Percentiles rank a stretch among this genome's conserved stretches.
Evolutionary conservation across 495 filamentous ascomycete genomes (phyloP).

Genomic region (Amniculicola lignicola): DNA sequence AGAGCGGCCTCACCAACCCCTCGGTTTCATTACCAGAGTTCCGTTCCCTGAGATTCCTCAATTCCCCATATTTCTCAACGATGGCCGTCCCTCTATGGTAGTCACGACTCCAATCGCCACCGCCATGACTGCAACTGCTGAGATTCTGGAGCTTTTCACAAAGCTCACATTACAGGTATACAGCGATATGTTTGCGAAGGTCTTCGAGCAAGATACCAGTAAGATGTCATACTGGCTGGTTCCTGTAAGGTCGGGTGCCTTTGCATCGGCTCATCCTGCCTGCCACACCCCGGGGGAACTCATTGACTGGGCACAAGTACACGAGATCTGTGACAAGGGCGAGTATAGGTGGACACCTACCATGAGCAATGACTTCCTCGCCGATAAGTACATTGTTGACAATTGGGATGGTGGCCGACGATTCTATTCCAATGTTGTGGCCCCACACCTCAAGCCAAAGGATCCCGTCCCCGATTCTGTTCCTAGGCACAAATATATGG

Average conservation of each 20-base stretch:
- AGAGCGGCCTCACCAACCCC: slow-evolving; percentile 56
- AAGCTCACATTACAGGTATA: slow-evolving; percentile 73
- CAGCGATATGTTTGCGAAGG: slow-evolving; percentile 85
- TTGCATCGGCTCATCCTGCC: background rate
- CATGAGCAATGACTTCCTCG: slow-evolving; percentile 55
- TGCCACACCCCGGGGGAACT: slow-evolving; percentile 37
- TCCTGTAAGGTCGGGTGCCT: slow-evolving; percentile 43
- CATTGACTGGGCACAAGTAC: slow-evolving; percentile 66
- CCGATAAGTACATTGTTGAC: slow-evolving; percentile 69
- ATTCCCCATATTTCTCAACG: slow-evolving; percentile 69
- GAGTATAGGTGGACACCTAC: slow-evolving; percentile 55
- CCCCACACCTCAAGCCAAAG: slow-evolving; percentile 49
- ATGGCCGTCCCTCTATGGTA: slow-evolving; percentile 58
- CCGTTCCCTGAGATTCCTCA: slow-evolving; percentile 60
- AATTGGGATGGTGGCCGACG: slow-evolving; percentile 68
- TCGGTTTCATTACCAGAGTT: slow-evolving; percentile 71
- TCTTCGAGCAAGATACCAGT: slow-evolving; percentile 59
- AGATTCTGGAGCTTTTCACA: slow-evolving; percentile 53
- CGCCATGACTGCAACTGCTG: slow-evolving; percentile 44
- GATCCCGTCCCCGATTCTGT: slow-evolving; percentile 55
- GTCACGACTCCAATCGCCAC: slow-evolving; percentile 42
- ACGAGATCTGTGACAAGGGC: slow-evolving; percentile 50
- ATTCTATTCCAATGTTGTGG: slow-evolving; percentile 50
- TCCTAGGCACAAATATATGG: slow-evolving; percentile 50
- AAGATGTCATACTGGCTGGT: slow-evolving; percentile 84